Conservation (phyloP, 1,139 yeast species). For the Candida smagusa region DNA sequence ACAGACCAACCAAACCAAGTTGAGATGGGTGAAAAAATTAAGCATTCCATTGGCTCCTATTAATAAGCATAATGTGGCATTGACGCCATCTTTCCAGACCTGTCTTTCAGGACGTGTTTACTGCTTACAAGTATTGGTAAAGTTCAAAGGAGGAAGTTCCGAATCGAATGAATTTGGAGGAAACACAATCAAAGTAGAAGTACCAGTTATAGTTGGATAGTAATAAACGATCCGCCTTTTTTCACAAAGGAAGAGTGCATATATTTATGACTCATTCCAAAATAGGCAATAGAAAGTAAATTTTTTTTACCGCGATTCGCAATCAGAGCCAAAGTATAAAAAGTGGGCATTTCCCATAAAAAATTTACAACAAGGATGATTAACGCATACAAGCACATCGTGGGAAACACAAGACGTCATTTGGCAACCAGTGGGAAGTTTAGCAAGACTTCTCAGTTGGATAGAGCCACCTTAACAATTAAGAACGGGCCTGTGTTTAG, state of each 20-base stretch:
- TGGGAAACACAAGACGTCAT: constrained; percentile 15
- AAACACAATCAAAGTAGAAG: constrained; percentile 35
- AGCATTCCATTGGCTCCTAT: constrained; percentile 28
- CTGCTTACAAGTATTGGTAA: constrained; percentile 38
- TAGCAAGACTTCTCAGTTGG: constrained; percentile 45
- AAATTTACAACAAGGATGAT: constrained; percentile 11
- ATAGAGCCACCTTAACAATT: constrained; percentile 86
- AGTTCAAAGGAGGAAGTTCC: constrained; percentile 37
- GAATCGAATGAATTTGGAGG: constrained; percentile 35
- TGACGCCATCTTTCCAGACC: constrained; percentile 43
- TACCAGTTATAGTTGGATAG: constrained; percentile 43
- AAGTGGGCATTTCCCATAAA: constrained; percentile 3
- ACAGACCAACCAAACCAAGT: constrained; percentile 13
- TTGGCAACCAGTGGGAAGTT: constrained; percentile 42
- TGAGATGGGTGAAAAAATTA: constrained; percentile 30
- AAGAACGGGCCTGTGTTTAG: constrained; percentile 91
- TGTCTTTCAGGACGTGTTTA: constrained; percentile 44
- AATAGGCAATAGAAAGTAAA: constrained; percentile 27
- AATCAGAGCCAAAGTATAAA: constrained; percentile 19
- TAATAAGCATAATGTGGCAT: constrained; percentile 39
- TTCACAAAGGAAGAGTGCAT: too few relatives aligned
- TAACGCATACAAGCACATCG: constrained; percentile 9
- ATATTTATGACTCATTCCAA: constrained; percentile 21
- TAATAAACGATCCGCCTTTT: neutral
- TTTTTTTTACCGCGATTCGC: constrained; percentile 40